phyloP scores from a whole-genome alignment of 2,329 filamentous ascomycete genomes.

The Arthrobotrys pseudoclavata region DNA sequence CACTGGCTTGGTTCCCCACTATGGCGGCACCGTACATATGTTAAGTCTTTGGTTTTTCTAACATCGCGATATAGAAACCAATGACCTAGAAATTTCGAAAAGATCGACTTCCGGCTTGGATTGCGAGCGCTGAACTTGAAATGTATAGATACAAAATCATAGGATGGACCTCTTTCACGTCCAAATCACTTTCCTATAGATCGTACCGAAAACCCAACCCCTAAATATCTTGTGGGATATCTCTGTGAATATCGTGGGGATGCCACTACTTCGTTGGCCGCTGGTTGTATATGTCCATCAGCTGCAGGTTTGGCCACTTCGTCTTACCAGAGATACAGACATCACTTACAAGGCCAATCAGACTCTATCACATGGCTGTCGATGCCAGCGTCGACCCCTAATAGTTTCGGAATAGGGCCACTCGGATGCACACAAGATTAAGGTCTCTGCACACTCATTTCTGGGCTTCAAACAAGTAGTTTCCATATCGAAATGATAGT shows the following conservation, averaged over 20 bases:
- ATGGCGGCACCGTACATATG: not conserved
- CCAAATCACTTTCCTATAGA: too few species aligned
- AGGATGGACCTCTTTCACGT: too few species aligned
- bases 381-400: not conserved
- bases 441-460: not conserved
- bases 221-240: not conserved
- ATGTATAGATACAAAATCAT: too few species aligned
- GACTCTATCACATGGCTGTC: not conserved
- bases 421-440: not conserved
- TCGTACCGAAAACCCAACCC: too few species aligned
- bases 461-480: not conserved
- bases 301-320: not conserved
- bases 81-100: too few species aligned
- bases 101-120: too few species aligned
- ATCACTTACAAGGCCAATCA: not conserved
- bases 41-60: too few species aligned
- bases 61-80: too few species aligned
- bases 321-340: not conserved
- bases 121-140: too few species aligned
- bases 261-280: not conserved
- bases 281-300: not conserved
- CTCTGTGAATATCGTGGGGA: not conserved
- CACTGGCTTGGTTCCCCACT: not conserved
- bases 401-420: not conserved
- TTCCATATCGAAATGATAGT: too few species aligned